phyloP scores from a whole-genome alignment of 2,329 filamentous ascomycete species.

The Apiospora rasikravindrae region DNA sequence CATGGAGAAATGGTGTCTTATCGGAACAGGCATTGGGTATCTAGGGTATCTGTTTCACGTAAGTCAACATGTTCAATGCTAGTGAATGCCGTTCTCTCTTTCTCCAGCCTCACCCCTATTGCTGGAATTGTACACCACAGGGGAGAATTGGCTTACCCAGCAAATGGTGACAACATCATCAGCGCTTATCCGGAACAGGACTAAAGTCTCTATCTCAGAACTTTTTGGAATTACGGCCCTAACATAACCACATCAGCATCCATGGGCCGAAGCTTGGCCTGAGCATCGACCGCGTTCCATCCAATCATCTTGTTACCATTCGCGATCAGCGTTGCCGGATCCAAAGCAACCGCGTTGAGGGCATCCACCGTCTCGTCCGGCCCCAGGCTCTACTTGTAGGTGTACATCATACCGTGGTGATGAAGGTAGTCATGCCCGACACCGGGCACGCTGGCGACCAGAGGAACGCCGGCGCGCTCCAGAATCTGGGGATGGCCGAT shows the following conservation, averaged over 20 bases:
- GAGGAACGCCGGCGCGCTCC: conserved; percentile 48
- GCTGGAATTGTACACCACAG: conserved; percentile 18
- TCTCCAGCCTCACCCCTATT: too few species aligned
- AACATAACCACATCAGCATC: conserved; percentile 54
- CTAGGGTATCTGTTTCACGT: conserved; percentile 29
- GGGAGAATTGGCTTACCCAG: conserved; percentile 33
- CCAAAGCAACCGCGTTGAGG: conserved; percentile 32
- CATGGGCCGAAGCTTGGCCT: conserved; percentile 55
- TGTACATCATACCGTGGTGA: conserved; percentile 53
- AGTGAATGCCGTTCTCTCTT: too few species aligned
- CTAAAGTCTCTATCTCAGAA: conserved; percentile 57
- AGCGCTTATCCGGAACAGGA: conserved; percentile 46
- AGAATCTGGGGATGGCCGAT: conserved; percentile 56
- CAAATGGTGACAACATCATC: conserved; percentile 47
- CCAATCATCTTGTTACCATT: conserved; percentile 46
- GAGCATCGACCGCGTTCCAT: conserved; percentile 58
- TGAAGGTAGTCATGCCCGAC: conserved; percentile 59
- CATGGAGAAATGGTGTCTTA: conserved; percentile 54
- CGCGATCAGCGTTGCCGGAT: conserved; percentile 30
- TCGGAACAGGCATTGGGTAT: conserved; percentile 24
- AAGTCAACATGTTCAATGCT: conserved; percentile 23
- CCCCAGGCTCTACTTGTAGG: conserved; percentile 53
- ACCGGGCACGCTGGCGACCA: conserved; percentile 55
- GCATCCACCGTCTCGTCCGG: conserved; percentile 50
- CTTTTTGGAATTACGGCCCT: conserved; percentile 53